Evolutionary conservation across 306 rosid species (phyloP), one percentile per base, ranked within the genome.

Genomic region (Lagenaria siceraria): DNA sequence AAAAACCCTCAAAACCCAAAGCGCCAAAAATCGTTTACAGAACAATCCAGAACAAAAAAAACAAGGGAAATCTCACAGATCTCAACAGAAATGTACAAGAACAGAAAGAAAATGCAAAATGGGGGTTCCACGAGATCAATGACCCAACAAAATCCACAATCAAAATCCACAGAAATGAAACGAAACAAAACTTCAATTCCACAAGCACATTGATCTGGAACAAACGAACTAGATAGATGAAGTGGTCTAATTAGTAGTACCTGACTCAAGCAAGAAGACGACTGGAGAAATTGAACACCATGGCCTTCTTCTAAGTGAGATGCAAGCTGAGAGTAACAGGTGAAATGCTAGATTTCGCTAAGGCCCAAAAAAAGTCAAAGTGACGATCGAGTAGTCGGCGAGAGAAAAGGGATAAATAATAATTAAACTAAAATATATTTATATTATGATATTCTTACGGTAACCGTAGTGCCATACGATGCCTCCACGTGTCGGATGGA

Each of bases 1-100:
- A 18, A 35, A 80, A 7, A 73, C 90, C 92, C 87, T 85, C 73
- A 82, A 29, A 82, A 76, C 58, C 66, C 54, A 83, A 82, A 87
- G 43, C 61, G 77, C 43, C 69, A 78, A 78, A 52, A 78, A 48
- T 7, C 29, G 14, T 13, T n/a, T 7, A 55, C 12, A 58, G 33
- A 75, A 58, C 51, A 74, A 51, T 36, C 2, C 59, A 19, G 56
- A 25, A 74, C 71, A 77, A 77, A 71, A 56, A 24, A 15, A 24
- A 46, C 66, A 19, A 19, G 6, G n/a, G 3, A 3, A 12, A n/a
- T 77, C 51, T 48, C 52, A 61, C 42, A 38, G 79, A 84, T 89
- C 87, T 87, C 82, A 79, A 56, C 19, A 68, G 75, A 33, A 78
- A 83, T 31, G 14, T 25, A 13, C 17, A 71, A 71, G 3, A 69